Base-by-base conservation (phyloP, 805 yeast genomes). In the Metschnikowia reukaufii region DNA sequence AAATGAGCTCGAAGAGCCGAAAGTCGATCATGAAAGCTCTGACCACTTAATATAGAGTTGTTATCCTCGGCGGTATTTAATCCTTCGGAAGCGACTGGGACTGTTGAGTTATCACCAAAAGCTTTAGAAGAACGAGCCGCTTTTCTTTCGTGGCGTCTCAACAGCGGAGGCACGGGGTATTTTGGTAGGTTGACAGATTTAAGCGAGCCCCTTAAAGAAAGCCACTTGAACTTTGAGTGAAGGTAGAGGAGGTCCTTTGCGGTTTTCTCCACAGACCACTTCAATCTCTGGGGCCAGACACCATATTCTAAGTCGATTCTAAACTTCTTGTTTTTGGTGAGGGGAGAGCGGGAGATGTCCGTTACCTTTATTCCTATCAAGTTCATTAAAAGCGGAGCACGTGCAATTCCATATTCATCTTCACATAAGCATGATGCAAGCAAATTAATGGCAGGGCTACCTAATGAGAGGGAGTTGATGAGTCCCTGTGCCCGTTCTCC, bases 221-320 rank as follows among this genome's bases (percentile, higher is more conserved):
- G 52, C 56, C 83, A 70, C 59, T 81, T 83, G 51, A 91, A 70
- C 45, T 80, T 77, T 16, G 86, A 78, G 62, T 91, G 95, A 45
- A 92, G 72, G 20, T 74, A 74, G n/a, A 79, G 67, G 36, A 94
- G 72, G 51, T 90, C 96, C 56, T 82, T 81, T 39, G 84, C 79
- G 18, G 82, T 84, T 57, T 84, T 85, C 23, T 81, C 74, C 6
- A 94, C 79, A 1, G 84, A 72, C 99, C 99, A 94, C 56, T 80
- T 79, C 56, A 90, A 70, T 44, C 90, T 68, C 46, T 83, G 80
- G 5, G 82, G 79, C 1, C 96, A 96, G 27, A 90, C 80, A 6
- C 98, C 99, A 60, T 94, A 94, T 61, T 91, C 96, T 37, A 94
- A 70, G 40, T 85, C 87, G n/a, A 94, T 70, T 49, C 78, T 73